These are phyloP conservation scores for Saxispiralis lemnorum DNA, from an alignment of 495 filamentous ascomycete genomes.

Conservation along the genomic window DNA sequence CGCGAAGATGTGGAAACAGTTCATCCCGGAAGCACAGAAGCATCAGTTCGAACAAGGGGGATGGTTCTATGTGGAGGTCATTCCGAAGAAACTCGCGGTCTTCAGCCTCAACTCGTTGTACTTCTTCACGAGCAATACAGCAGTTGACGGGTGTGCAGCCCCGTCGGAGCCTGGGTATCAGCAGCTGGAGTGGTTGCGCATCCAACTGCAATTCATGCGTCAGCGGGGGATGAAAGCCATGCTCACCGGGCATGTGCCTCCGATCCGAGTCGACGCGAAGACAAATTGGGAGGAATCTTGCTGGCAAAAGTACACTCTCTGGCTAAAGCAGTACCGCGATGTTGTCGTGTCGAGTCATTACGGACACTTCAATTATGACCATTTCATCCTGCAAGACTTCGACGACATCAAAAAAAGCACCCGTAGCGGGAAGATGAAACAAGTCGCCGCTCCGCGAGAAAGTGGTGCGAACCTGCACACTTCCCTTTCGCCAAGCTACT, in stretches of 20 bases:
- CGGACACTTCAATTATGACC: conserved; percentile 97
- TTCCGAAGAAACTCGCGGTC: conserved; percentile 69
- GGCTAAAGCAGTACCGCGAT: conserved; percentile 78
- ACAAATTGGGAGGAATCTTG: conserved; percentile 80
- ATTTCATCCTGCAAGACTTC: conserved; percentile 86
- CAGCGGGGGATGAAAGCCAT: conserved; percentile 84
- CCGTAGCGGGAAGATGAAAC: conserved; percentile 28
- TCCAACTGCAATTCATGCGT: conserved; percentile 72
- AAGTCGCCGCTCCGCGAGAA: conserved; percentile 27
- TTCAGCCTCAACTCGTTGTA: conserved; percentile 95
- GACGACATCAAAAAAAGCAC: conserved; percentile 45
- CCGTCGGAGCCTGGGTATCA: conserved; percentile 72
- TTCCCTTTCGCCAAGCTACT: conserved; percentile 54
- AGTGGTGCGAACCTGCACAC: conserved; percentile 32
- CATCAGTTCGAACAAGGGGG: conserved; percentile 84
- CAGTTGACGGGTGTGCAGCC: conserved; percentile 69
- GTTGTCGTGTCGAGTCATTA: conserved; percentile 63
- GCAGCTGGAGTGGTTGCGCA: conserved; percentile 91
- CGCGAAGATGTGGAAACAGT: conserved; percentile 55
- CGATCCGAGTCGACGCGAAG: conserved; percentile 68
- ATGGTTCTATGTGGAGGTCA: conserved; percentile 86
- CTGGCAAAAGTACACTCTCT: conserved; percentile 95
- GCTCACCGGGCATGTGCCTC: conserved; percentile 83
- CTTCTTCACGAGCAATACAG: conserved; percentile 82
- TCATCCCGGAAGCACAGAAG: conserved; percentile 84